These are phyloP conservation scores for Fusarium temperatum DNA, from an alignment of 2,329 filamentous ascomycete species.

Conservation along the genomic window DNA sequence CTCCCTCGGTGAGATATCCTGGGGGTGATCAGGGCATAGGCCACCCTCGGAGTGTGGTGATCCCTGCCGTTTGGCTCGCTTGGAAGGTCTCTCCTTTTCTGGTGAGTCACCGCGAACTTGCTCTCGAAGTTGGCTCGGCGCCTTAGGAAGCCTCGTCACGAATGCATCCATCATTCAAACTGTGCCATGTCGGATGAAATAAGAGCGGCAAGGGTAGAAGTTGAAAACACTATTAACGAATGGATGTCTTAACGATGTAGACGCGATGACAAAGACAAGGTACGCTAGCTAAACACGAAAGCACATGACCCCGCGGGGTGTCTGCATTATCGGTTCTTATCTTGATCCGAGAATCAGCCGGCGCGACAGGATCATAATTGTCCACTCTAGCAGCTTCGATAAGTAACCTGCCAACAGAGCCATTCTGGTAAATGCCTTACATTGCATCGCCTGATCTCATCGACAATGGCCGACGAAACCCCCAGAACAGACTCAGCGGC, in stretches of 20 bases:
- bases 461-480: conserved; percentile 46
- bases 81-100: conserved; percentile 40
- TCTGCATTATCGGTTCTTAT: not conserved
- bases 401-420: conserved; percentile 6
- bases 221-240: not conserved
- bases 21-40: conserved; percentile 31
- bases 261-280: conserved; percentile 31
- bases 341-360: conserved; percentile 38
- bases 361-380: conserved; percentile 23
- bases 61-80: conserved; percentile 45
- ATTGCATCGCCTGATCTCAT: not conserved
- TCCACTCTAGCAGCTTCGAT: conserved; percentile 1
- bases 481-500: conserved; percentile 28
- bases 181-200: conserved; percentile 10
- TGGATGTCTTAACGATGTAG: not conserved
- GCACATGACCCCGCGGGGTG: conserved; percentile 48
- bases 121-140: conserved; percentile 16
- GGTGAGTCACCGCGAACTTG: conserved; percentile 11
- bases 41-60: conserved; percentile 35
- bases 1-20: conserved; percentile 3
- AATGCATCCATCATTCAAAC: conserved; percentile 51
- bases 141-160: conserved; percentile 44
- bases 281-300: conserved; percentile 46
- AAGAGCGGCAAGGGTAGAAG: not conserved
- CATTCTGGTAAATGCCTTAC: not conserved